Evolutionary conservation across 73 alveolate genomes (phyloP).

Genomic region (Stentor roeselii): DNA sequence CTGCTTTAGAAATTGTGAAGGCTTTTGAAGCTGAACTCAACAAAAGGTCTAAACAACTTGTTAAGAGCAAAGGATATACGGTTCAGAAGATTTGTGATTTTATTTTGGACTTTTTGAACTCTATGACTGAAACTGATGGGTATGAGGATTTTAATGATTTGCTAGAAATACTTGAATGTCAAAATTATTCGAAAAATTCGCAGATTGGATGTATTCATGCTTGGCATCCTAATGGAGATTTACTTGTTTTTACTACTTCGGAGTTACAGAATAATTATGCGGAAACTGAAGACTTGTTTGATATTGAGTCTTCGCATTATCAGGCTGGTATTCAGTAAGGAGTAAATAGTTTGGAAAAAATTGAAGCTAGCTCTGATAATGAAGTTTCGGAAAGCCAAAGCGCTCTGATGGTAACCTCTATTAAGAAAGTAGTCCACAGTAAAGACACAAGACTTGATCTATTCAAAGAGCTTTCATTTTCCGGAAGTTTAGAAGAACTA

Average conservation of each 20-base stretch:
- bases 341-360: neutral
- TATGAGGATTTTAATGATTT: neutral
- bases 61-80: neutral
- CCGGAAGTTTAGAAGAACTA: neutral
- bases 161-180: neutral
- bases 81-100: slow-evolving; percentile 3
- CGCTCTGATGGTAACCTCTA: neutral
- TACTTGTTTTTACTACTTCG: neutral
- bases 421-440: neutral
- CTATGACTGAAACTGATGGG: neutral
- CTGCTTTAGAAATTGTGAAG: neutral
- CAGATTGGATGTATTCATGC: neutral
- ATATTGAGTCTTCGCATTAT: neutral
- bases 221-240: slow-evolving; percentile 14
- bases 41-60: neutral
- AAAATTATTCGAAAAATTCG: neutral
- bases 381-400: neutral
- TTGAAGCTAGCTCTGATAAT: neutral
- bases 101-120: neutral
- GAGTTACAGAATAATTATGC: neutral
- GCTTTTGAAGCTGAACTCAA: neutral
- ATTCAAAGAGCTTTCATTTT: neutral
- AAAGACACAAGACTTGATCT: neutral
- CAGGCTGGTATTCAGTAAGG: neutral
- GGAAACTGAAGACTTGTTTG: neutral